Conservation (phyloP, 345 rosid species). For the Populus euphratica region DNA sequence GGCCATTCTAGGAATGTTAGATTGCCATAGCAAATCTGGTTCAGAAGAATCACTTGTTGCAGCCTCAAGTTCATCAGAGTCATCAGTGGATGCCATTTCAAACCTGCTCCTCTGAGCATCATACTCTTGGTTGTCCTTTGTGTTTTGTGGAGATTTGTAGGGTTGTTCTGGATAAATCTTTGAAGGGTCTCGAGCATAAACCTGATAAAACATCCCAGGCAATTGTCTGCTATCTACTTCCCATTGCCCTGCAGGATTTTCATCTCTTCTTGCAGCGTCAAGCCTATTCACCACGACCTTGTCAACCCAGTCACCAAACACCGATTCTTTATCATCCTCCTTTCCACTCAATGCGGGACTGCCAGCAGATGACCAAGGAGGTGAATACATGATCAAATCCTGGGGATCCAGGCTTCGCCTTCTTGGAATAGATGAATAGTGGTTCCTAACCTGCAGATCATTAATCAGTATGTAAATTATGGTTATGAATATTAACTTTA, state of each 20-base stretch:
- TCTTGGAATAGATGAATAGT: slow-evolving; percentile 1
- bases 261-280: slow-evolving; percentile 9
- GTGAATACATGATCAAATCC: slow-evolving; percentile 15
- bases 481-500: background rate
- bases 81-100: slow-evolving; percentile 29
- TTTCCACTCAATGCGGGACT: slow-evolving; percentile 17
- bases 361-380: slow-evolving; percentile 17
- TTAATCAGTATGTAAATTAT: background rate
- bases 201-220: slow-evolving; percentile 30
- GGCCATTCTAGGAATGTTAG: slow-evolving; percentile 41
- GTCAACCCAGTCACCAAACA: slow-evolving; percentile 28
- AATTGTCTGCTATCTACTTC: slow-evolving; percentile 41
- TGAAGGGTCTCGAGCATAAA: slow-evolving; percentile 23
- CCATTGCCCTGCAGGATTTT: slow-evolving; percentile 18
- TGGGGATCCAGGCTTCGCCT: slow-evolving; percentile 31
- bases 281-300: slow-evolving; percentile 29
- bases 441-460: slow-evolving; percentile 15
- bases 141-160: slow-evolving; percentile 24
- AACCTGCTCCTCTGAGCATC: slow-evolving; percentile 41
- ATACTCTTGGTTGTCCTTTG: slow-evolving; percentile 43
- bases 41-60: slow-evolving; percentile 53
- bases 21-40: slow-evolving; percentile 56
- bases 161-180: slow-evolving; percentile 44
- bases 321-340: slow-evolving; percentile 27
- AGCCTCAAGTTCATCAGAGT: slow-evolving; percentile 29